Evolutionary conservation across 2,329 filamentous ascomycete species (phyloP).

Genomic region (Didymella glomerata): DNA sequence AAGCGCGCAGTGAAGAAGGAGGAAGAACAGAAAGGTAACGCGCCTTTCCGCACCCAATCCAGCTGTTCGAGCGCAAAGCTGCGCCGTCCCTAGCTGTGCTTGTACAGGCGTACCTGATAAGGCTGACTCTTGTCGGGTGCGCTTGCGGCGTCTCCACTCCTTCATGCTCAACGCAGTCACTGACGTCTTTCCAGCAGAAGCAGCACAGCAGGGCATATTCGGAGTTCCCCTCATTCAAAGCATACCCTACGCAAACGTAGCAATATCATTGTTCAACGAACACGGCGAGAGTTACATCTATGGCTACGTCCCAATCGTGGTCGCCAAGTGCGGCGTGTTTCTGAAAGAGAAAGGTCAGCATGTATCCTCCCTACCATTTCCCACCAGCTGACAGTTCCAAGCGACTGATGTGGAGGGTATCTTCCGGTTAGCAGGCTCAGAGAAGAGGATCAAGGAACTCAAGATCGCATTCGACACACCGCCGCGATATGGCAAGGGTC

Average conservation of each 20-base stretch:
- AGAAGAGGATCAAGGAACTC: conserved; percentile 97
- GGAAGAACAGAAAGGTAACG: conserved; percentile 66
- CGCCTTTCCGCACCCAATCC: conserved; percentile 4
- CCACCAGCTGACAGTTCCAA: conserved; percentile 53
- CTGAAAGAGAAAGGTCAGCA: conserved; percentile 91
- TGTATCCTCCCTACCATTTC: not conserved
- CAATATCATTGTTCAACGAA: conserved; percentile 93
- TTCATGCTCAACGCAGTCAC: conserved; percentile 30
- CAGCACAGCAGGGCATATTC: conserved; percentile 79
- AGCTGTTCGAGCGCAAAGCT: conserved; percentile 8
- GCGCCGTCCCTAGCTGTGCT: conserved; percentile 15
- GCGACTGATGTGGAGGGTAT: conserved; percentile 96
- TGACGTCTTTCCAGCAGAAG: conserved; percentile 42
- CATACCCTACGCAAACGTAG: conserved; percentile 97
- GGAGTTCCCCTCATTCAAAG: conserved; percentile 91
- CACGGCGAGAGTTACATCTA: conserved; percentile 96
- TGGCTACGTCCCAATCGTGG: conserved; percentile 97
- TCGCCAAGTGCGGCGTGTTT: conserved; percentile 97
- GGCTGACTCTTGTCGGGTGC: conserved; percentile 27
- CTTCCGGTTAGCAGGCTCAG: conserved; percentile 92
- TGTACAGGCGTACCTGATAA: conserved; percentile 19
- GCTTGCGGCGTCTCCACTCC: conserved; percentile 29
- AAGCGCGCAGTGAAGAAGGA: conserved; percentile 69
- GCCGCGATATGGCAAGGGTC: conserved; percentile 86
- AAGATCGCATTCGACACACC: conserved; percentile 92